Evolutionary conservation across 306 rosid genomes (phyloP), one percentile per base, ranked within the genome.

Genomic region (Trifolium fragiferum): DNA sequence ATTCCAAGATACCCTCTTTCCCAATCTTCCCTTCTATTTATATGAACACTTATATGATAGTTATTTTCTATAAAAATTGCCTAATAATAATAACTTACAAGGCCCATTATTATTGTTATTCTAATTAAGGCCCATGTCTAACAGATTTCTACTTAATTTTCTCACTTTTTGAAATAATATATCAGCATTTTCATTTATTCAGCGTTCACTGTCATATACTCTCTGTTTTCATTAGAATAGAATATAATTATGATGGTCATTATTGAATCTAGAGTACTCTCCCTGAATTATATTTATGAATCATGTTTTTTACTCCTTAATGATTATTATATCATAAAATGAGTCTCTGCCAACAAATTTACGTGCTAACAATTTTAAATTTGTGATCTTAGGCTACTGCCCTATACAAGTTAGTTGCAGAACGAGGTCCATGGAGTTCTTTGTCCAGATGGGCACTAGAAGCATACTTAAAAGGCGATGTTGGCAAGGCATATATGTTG

Each of bases 371-470:
- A 64, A 65, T 79, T 53, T 61, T 78, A 44, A 47, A 8, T 69
- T 13, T 35, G 62, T 69, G 75, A 37, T 80, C 71, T 76, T 87
- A 95, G 99, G 99, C 99, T 38, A 86, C 87, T 80, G 97, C 93
- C 41, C 76, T 95, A 19, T 95, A 90, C 88, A 95, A 90, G 81
- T 73, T 90, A 78, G 99, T 95, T 30, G 99, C 99, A 49, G 99
- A 95, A 85, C 90, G 97, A 75, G 99, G 99, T 51, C 98, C 98
- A 1, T 95, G 99, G 99, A 95, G 86, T 80, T 95, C 98, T 62
- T 87, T 95, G 85, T 95, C 99, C 76, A 86, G 99, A 83, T 95
- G 98, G 99, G 99, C 99, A 37, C 87, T 95, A 65, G 99, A 95
- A 59, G 80, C 99, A 23, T 95, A 95, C 88, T 86, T 95, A 68